A percentile compares a stretch with the other conserved stretches of the same genome.
phyloP scores from a whole-genome alignment of 2,329 filamentous ascomycete species.

The Immersiporthe knoxdaviesiana region DNA sequence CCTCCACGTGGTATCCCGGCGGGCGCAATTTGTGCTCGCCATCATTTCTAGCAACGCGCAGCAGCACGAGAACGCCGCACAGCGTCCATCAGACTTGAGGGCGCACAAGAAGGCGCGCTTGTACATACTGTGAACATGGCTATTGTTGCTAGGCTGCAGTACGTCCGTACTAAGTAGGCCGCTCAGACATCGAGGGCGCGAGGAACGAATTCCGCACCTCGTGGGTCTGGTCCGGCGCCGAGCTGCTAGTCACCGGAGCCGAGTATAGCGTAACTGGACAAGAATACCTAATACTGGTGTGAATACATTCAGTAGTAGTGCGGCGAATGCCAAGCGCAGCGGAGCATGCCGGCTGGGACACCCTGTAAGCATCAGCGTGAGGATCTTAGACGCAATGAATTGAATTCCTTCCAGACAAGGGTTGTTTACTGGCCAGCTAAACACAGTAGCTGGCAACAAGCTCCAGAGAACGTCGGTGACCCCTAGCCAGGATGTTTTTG shows the following conservation, averaged over 20 bases:
- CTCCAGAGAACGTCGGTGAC: not conserved
- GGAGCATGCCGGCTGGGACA: not conserved
- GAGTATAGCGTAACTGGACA: not conserved
- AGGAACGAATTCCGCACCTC: not conserved
- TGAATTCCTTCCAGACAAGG: not conserved
- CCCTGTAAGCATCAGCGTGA: not conserved
- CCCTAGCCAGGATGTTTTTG: too few relatives aligned
- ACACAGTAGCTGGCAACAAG: not conserved
- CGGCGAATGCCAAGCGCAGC: not conserved
- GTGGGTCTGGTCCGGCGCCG: not conserved
- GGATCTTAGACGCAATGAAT: not conserved
- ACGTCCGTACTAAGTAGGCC: not conserved
- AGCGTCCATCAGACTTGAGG: not conserved
- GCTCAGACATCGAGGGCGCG: not conserved
- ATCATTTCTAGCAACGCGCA: not conserved
- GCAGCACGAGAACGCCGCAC: not conserved
- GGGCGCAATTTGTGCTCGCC: not conserved
- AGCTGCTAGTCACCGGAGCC: not conserved
- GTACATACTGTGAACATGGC: not conserved
- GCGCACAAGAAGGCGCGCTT: not conserved
- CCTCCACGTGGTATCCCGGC: conserved; percentile 2
- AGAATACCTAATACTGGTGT: not conserved
- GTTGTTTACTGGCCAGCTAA: too few relatives aligned
- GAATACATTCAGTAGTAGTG: too few relatives aligned
- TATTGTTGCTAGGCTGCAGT: not conserved